Base-by-base conservation (phyloP, 192 early-diverging fungal species). In the Umbelopsis ramanniana region DNA sequence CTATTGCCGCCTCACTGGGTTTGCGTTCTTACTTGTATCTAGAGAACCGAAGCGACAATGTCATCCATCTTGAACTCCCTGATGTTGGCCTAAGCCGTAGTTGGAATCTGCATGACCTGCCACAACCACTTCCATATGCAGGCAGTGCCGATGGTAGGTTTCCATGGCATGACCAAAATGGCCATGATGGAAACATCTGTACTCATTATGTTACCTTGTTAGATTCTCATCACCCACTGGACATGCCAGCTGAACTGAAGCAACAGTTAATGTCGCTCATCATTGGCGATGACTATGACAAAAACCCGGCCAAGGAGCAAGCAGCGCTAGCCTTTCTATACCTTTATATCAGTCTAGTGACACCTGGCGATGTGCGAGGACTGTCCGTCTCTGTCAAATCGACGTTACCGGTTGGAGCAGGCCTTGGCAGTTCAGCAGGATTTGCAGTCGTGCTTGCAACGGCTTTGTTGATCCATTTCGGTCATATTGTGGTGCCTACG, bases 371-470 rank as follows among this genome's bases (percentile, higher is more conserved):
- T 22, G 52, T 19, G 9, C 67, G 40, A 14, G 85, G 87, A 29
- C 84, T 94, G 23, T 88, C 84, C 3, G 71, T 97, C 11, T 82
- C 81, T 69, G 87, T 94, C 23, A 77, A 87, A 26, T 95, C 95
- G 0, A 79, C 82, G 52, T 70, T 99, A 17, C 98, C 98, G 0
- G 91, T 98, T 21, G 96, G 96, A 9, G 89, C 96, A 7, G 98
- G 98, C 2, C 85, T 99, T 15, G 98, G 98, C 0, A 96, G 94
- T 3, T 98, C 97, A n/a, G 98, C 98, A 1, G 88, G 95, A 14
- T 98, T 90, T 79, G 89, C 90, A 66, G 96, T 96, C 12, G 85
- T 80, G 10, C 63, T 98, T 33, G 84, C 96, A 10, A 86, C 95
- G 0, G 90, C 91, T 17, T 76, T 99, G 48, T 85, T 97, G 38